phyloP scores from a whole-genome alignment of 1,284 basidiomycete genomes.

The Pulchroboletus neoregius region DNA sequence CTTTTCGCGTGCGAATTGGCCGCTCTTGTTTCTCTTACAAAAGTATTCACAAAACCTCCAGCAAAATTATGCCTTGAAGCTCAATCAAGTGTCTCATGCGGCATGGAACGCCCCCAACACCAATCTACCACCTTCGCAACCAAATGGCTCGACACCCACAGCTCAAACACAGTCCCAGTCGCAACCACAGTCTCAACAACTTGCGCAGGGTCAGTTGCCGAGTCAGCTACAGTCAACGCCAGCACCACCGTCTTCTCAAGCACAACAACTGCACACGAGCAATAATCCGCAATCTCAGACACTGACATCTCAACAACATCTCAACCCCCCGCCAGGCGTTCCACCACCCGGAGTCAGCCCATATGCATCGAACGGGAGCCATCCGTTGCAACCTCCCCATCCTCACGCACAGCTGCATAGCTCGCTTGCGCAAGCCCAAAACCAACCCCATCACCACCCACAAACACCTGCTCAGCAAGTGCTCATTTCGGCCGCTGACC shows the following conservation, averaged over 20 bases:
- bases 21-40: conserved; percentile 5
- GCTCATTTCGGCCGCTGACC: conserved; percentile 88
- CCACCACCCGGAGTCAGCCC: conserved; percentile 39
- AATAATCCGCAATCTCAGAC: conserved; percentile 26
- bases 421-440: conserved; percentile 28
- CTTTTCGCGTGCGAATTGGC: not conserved
- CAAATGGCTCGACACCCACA: conserved; percentile 25
- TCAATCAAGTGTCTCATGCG: conserved; percentile 58
- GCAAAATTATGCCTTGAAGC: conserved; percentile 58
- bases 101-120: conserved; percentile 52
- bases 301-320: conserved; percentile 34
- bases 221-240: conserved; percentile 23
- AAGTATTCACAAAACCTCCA: conserved; percentile 24
- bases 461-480: conserved; percentile 95
- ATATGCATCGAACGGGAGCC: conserved; percentile 44
- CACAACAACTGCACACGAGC: conserved; percentile 35
- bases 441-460: conserved; percentile 48
- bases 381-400: conserved; percentile 34
- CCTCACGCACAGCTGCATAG: conserved; percentile 32
- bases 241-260: conserved; percentile 36
- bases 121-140: conserved; percentile 35
- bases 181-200: conserved; percentile 21
- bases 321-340: conserved; percentile 54
- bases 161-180: conserved; percentile 35
- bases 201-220: conserved; percentile 33